A percentile compares a stretch with the other conserved stretches of the same genome.
Evolutionary conservation across 305 asterid genomes (phyloP).

Genomic region (Solanum hybrid): DNA sequence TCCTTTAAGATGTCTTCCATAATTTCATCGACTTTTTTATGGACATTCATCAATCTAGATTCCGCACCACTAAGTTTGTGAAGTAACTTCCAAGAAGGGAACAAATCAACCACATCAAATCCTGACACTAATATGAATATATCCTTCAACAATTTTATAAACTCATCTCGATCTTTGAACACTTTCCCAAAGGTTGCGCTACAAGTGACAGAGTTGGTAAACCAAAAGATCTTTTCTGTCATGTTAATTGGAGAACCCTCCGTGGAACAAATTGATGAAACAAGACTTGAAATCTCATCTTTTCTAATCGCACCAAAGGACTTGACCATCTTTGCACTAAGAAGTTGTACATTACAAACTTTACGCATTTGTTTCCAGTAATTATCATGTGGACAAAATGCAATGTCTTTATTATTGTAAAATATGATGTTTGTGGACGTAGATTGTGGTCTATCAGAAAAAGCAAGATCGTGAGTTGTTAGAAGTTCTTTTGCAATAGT

Average conservation of each 20-base stretch:
- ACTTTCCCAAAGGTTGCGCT: slow-evolving; percentile 7
- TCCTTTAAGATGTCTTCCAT: neutral
- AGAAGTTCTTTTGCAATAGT: slow-evolving; percentile 11
- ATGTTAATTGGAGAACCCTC: neutral
- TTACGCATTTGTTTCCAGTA: slow-evolving; percentile 16
- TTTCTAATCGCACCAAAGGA: neutral
- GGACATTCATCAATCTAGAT: neutral
- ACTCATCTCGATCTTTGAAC: neutral
- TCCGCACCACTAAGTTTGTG: neutral
- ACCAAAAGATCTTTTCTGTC: neutral
- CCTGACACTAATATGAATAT: neutral
- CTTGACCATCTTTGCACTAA: neutral
- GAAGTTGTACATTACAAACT: neutral
- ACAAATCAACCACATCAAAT: neutral
- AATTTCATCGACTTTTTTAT: neutral
- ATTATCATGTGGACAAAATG: neutral
- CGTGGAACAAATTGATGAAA: neutral
- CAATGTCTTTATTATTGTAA: neutral
- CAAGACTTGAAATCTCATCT: neutral
- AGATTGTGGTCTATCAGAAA: neutral
- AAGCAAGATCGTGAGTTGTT: slow-evolving; percentile 3
- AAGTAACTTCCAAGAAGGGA: neutral
- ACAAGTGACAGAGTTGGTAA: neutral
- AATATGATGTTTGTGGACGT: neutral
- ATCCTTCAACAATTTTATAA: neutral